Base-by-base conservation (phyloP, 1,284 basidiomycete genomes). In the Papiliotrema terrestris region DNA sequence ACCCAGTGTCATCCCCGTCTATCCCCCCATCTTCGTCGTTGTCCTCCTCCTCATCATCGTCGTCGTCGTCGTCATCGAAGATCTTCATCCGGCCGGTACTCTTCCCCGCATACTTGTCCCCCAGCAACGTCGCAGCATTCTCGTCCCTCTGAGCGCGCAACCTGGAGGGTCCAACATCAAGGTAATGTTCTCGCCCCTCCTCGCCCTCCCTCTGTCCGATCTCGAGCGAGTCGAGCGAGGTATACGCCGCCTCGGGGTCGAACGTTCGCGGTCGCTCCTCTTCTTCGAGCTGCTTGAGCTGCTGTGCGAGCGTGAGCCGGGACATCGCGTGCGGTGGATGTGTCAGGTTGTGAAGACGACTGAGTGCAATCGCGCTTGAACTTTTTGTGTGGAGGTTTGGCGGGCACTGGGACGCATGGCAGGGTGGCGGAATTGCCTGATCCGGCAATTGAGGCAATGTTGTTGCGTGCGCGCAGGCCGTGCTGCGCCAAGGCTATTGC, bases 141-240 rank as follows among this genome's bases (percentile, higher is more conserved):
- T 80, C 83, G 84, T 82, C 23, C 84, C 48, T 29, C 39, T 57
- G 41, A n/a, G 20, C 43, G 35, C 57, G 47, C 26, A 62, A 41
- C 36, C 49, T 51, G 20, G 59, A 60, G 17, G 60, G 60, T 41
- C 61, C 88, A 46, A 92, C 88, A 65, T 88, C 84, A 39, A 90
- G 66, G 72, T 93, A 94, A 73, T 93, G 91, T 61, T 84, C 85
- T 63, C 86, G 80, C 1, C 81, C 60, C 83, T 79, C 58, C 89
- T 80, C 8, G 83, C 84, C 1, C 80, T 83, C 68, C 80, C 83
- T 8, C 83, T 77, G 26, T 86, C 87, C 37, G 83, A 60, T 46
- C 23, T 62, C 56, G n/a, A 61, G 56, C 6, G 61, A 64, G 48
- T 70, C 67, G 76, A 80, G 62, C 8, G 68, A 66, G 15, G 69